Conservation (phyloP, 441 rosid species). For the Gossypium gossypioides region DNA sequence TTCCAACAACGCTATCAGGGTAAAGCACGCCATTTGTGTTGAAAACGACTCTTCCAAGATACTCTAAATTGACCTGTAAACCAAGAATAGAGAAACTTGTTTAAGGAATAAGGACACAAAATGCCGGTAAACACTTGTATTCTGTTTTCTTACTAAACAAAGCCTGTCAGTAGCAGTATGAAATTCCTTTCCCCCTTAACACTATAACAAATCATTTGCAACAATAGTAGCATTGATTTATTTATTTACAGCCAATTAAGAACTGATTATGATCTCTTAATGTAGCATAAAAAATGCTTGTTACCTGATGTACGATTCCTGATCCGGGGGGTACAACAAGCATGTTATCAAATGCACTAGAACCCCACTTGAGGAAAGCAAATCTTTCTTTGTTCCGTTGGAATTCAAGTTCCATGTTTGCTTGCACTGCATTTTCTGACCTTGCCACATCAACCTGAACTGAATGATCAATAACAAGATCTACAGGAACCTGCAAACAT, state of each 20-base stretch:
- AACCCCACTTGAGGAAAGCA: conserved; percentile 70
- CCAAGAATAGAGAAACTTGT: conserved; percentile 5
- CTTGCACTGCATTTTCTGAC: conserved; percentile 66
- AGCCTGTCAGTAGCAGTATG: not conserved
- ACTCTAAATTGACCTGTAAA: conserved; percentile 53
- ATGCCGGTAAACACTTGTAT: not conserved
- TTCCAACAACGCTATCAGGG: conserved; percentile 70
- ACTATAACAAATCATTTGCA: not conserved
- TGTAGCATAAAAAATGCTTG: not conserved
- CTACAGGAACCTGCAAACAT: conserved; percentile 58
- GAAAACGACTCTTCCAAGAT: conserved; percentile 65
- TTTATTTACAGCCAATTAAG: not conserved
- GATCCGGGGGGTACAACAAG: conserved; percentile 75
- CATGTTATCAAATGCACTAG: conserved; percentile 60
- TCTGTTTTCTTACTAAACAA: not conserved
- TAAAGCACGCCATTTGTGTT: conserved; percentile 48
- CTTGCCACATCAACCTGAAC: conserved; percentile 72
- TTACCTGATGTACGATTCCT: conserved; percentile 71
- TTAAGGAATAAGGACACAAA: not conserved
- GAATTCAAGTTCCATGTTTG: conserved; percentile 66
- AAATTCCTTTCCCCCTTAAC: not conserved
- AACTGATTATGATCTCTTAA: not conserved
- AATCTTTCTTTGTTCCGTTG: conserved; percentile 58
- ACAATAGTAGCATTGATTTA: not conserved
- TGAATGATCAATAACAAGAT: conserved; percentile 72